A percentile compares a stretch with the other conserved stretches of the same genome.
Conservation (phyloP, 495 filamentous ascomycete species). For the Aspergillus egyptiacus region DNA sequence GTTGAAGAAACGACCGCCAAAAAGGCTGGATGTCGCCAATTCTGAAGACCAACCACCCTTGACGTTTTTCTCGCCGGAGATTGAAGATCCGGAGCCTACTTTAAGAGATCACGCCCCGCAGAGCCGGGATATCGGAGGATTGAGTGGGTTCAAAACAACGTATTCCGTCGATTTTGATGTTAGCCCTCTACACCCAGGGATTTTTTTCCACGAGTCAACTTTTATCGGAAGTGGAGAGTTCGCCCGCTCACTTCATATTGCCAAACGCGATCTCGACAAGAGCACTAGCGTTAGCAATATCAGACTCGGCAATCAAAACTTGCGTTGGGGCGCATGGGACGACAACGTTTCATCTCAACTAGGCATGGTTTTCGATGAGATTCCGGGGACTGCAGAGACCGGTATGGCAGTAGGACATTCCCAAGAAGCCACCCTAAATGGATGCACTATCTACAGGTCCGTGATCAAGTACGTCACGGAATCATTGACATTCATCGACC, state of each 20-base stretch:
- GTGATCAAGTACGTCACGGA: constrained; percentile 46
- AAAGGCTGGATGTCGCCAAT: constrained; percentile 40
- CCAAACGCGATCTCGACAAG: constrained; percentile 28
- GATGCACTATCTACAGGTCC: constrained; percentile 22
- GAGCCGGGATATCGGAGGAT: constrained; percentile 17
- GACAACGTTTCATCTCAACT: constrained; percentile 63
- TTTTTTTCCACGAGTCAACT: constrained; percentile 71
- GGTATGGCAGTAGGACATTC: constrained; percentile 12
- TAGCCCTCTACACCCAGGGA: constrained; percentile 56
- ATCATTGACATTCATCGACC: constrained; percentile 47
- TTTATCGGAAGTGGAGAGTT: constrained; percentile 71
- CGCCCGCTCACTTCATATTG: constrained; percentile 40
- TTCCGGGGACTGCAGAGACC: constrained; percentile 27
- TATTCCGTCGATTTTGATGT: constrained; percentile 76
- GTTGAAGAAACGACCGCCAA: constrained; percentile 47
- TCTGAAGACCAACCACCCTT: constrained; percentile 20
- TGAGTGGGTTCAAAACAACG: constrained; percentile 48
- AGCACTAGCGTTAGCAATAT: constrained; percentile 31
- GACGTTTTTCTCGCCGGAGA: constrained; percentile 13
- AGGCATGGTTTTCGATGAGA: constrained; percentile 50
- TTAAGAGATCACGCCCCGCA: constrained; percentile 1
- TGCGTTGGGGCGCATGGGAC: constrained; percentile 66
- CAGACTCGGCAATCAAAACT: constrained; percentile 40
- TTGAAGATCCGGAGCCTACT: constrained; percentile 6
- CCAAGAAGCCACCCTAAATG: background rate